These are phyloP conservation scores for Phytophthora brassicae DNA, from an alignment of 352 stramenopile genomes.

Conservation along the genomic window DNA sequence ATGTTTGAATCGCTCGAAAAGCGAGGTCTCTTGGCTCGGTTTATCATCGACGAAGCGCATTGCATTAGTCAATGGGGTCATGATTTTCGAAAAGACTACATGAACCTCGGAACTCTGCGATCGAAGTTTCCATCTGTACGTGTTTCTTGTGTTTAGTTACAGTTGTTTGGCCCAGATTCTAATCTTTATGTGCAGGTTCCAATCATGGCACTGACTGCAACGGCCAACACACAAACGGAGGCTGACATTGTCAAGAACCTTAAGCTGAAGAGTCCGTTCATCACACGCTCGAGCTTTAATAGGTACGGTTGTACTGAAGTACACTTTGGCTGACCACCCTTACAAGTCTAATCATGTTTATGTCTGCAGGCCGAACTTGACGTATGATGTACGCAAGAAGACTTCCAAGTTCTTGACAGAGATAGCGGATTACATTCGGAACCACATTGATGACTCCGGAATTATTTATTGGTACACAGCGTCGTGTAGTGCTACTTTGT, in stretches of 20 bases:
- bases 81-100: slow-evolving; percentile 99
- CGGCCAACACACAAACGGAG: slow-evolving; percentile 83
- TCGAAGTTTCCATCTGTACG: slow-evolving; percentile 91
- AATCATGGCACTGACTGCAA: slow-evolving; percentile 89
- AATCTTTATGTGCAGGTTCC: slow-evolving; percentile 51
- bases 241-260: slow-evolving; percentile 83
- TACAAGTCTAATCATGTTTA: slow-evolving; percentile 13
- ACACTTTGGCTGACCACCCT: too few species aligned
- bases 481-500: not conserved
- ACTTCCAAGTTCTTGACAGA: slow-evolving; percentile 80
- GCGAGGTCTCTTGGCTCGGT: slow-evolving; percentile 90
- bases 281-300: slow-evolving; percentile 87
- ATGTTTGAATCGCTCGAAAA: slow-evolving; percentile 85
- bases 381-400: slow-evolving; percentile 85
- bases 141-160: not conserved
- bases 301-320: slow-evolving; percentile 41
- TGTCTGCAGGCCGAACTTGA: slow-evolving; percentile 68
- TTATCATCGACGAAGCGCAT: slow-evolving; percentile 97
- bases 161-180: not conserved
- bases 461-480: slow-evolving; percentile 86
- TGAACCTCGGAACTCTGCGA: slow-evolving; percentile 91
- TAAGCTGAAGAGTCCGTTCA: slow-evolving; percentile 69
- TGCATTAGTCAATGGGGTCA: slow-evolving; percentile 99
- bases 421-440: slow-evolving; percentile 71
- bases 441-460: slow-evolving; percentile 85